Evolutionary conservation across 176 grass and related monocot genomes (phyloP), one percentile per base, ranked within the genome.

Genomic region (Leersia perrieri): DNA sequence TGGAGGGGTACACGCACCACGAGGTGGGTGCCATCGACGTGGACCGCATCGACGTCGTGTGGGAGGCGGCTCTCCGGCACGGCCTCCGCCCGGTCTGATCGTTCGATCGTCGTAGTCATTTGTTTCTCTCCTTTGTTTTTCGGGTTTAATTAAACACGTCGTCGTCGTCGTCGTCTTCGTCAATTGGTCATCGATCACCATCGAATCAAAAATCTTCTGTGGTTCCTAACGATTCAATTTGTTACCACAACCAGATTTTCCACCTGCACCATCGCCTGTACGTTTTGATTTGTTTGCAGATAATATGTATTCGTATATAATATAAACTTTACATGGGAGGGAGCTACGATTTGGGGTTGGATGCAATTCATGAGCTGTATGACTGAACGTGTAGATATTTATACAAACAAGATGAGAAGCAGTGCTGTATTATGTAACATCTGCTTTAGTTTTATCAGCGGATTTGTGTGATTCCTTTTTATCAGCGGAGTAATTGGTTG

Each of bases 1-100:
- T 95, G 18, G 95, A 98, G 14, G 95, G 90, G 0, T 98, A 88
- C 76, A 53, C 41, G 58, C 88, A 98, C 73, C 92, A 98, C 74
- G 95, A 98, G 73, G 95, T 98, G 0, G 95, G 95, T 27, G 88
- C 95, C 51, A 88, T 98, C 32, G 86, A 98, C 58, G 92, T 98
- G 11, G 75, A 95, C 83, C 88, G 90, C 36, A 98, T 98, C 22
- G 92, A 93, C 55, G 36, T 88, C 33, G 92, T 98, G 11, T 98
- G 92, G 95, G 20, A 84, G 63, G 92, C 95, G 6, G 95, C 95
- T 11, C 70, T 93, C 39, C 89, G 83, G 89, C 95, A 98, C 60
- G 95, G 95, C 0, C 90, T 98, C n/a, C 76, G 68, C 27, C 95
- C 95, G 1, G 90, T 76, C 14, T 92, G 39, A 47, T 66, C 7